Evolutionary conservation across 768 basidiomycete species (phyloP), one percentile per base, ranked within the genome.

Genomic region (Clitopilus hobsonii): DNA sequence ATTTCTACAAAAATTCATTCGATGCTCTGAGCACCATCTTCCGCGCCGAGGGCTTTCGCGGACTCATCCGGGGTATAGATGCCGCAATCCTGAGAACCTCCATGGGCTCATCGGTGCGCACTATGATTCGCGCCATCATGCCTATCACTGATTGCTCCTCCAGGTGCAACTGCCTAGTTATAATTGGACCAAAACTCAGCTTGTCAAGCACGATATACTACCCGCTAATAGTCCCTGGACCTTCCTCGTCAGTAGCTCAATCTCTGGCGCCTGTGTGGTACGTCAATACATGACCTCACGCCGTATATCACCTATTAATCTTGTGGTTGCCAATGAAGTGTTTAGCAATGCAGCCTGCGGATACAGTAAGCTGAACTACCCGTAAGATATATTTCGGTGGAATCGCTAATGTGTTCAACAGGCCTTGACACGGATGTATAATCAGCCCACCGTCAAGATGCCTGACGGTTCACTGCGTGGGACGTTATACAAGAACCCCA

Each of bases 91-190:
- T 99, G 52, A 80, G 97, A 54, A 98, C 97, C 11, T 87, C 92
- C 0, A 96, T 94, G 91, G 97, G 94, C 3, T 92, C 90, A 36
- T 93, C 91, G 38, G 93, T 84, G 22, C 47, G 75, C n/a, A 28
- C 14, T 22, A 51, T 27, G 24, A 5, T 16, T 26, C 16, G 4
- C 7, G 13, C n/a, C 16, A 27, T 2, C 27, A 27, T 13, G 29
- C 11, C 27, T n/a, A n/a, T n/a, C n/a, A n/a, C 24, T 50, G 2
- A 50, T 1, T 16, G 11, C 16, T 25, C 49, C 11, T 20, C 22
- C 29, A 90, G 82, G 92, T 95, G 6, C 97, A 99, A 83, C 71
- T 99, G 24, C 97, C 97, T 1, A 91, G 91, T 48, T 99, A 99
- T 69, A 95, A 93, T 61, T 89, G 91, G 69, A 91, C 93, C 26